Base-by-base conservation (phyloP, 1,139 yeast species). In the Geotrichum candidum region DNA sequence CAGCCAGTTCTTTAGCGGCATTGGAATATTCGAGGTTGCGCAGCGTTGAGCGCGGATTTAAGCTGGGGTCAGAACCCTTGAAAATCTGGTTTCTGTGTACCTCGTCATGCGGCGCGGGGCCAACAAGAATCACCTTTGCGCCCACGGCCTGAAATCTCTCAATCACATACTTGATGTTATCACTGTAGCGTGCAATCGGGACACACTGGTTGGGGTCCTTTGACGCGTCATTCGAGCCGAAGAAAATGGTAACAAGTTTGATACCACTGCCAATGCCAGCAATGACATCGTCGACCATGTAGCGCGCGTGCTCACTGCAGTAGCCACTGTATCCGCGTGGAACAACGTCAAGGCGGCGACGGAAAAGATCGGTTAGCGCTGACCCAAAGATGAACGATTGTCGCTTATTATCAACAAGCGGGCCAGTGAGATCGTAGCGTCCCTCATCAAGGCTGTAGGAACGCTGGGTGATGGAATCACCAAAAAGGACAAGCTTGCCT, bases 171-270 rank as follows among this genome's bases (percentile, higher is more conserved):
- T 68, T 70, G 62, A 82, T 74, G 69, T 89, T 88, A 9, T 72
- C 74, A 25, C 72, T 63, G 69, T 76, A 88, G 62, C 81, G 76
- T 0, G 75, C 79, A 10, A 85, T 55, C 1, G 82, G 79, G 1
- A 87, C 89, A 27, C 77, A 76, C 70, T 88, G 96, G 2, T 77
- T 67, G 5, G 35, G 72, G 3, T 80, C 81, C 31, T 81, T 71
- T 27, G 77, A 77, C 0, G 90, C 84, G 71, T 90, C 96, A 69
- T 90, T 90, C 11, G 95, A 81, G 0, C 96, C 96, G 68, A 88
- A 83, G 72, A 86, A 88, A 2, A 90, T 74, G 0, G 85, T 81
- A 62, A 66, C 63, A 27, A 69, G 58, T 52, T 61, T 60, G 60
- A 69, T 56, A 1, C 48, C 48, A 23, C 51, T 50, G 6, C 54